Evolutionary conservation across 139 green algal species (phyloP), one percentile per base, ranked within the genome.

Genomic region (Yamagishiella unicocca): DNA sequence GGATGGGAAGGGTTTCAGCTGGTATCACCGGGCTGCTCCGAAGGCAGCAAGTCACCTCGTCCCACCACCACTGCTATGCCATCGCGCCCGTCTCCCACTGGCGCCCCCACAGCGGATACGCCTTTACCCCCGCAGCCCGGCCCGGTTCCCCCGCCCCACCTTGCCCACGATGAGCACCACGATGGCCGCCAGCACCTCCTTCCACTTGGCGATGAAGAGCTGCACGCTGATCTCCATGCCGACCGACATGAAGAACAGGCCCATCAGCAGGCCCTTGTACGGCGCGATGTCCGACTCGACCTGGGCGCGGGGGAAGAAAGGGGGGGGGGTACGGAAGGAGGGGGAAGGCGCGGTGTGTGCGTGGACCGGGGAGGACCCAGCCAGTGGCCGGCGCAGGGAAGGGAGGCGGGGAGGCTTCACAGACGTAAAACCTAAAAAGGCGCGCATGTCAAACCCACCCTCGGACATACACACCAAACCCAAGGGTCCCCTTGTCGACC

Each of bases 161-260:
- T 98, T 98, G 90, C 96, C 96, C 29, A 73, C 91, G 25, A 98
- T 90, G n/a, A 98, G 93, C 78, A 96, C 66, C 19, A 89, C 74
- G 45, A 99, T 94, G 42, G 93, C 91, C 14, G 75, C 89, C 31
- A 98, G 43, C 38, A 99, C 95, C 42, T 92, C 91, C 71, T 91
- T 91, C 83, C 92, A 87, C 82, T 91, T 91, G 24, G 70, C 22
- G 10, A 92, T 37, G 73, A 92, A 92, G 31, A 92, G 89, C 89
- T 92, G 84, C 31, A 72, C 76, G 35, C 31, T 70, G 83, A 92
- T 89, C 89, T 93, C 86, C 96, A 98, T 98, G 89, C 96, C 97
- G 46, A 98, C 98, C 1, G 95, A 98, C 97, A 99, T 99, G 95
- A 99, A 99, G 94, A 99, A 99, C 45, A 99, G 96, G 10, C 98